Evolutionary conservation across 225 moss, liverwort and hornwort genomes (phyloP), one percentile per base, ranked within the genome.

Genomic region (Bryoerythrophyllum caledonicum): DNA sequence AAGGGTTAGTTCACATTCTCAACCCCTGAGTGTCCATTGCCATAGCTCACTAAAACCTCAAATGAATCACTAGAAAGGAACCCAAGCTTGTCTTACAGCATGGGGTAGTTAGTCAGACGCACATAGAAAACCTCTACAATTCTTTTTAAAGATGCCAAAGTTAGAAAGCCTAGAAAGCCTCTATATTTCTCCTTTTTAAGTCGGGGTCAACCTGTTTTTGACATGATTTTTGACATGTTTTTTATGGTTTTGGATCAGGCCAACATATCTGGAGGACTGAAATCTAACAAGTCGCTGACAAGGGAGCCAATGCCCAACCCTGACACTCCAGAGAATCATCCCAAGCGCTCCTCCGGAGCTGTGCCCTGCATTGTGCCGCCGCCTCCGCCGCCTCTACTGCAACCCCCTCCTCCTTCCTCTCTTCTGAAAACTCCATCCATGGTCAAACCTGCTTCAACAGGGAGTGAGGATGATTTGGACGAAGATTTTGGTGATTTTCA

Each of bases 401-500:
- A 75, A 75, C 71, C 79, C 63, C 76, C 85, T 70, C 76, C 85
- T 63, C 23, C 70, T 60, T 68, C 81, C 25, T 63, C 79, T 37
- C 84, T 79, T 55, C n/a, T 83, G 40, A 89, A 80, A 73, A 68
- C 73, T 34, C 85, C 87, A 64, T 89, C 86, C 38, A 61, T 86
- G 76, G 71, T 34, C 73, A 81, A 81, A 41, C 44, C 84, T 66
- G 66, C 43, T 78, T 54, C 71, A 20, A 73, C 55, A 49, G 68
- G 1, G 38, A 68, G 41, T 34, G 32, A 57, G 72, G 74, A 81
- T 53, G 87, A 76, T 75, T 34, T 80, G 58, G 97, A 99, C 52
- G 97, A 99, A 56, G 97, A 95, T 85, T 99, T 99, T 81, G 97
- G 94, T 74, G 97, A 99, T 77, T 99, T 93, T 65, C 97, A 99